phyloP scores from a whole-genome alignment of 2,329 filamentous ascomycete genomes.

The Apiospora saccharicola region DNA sequence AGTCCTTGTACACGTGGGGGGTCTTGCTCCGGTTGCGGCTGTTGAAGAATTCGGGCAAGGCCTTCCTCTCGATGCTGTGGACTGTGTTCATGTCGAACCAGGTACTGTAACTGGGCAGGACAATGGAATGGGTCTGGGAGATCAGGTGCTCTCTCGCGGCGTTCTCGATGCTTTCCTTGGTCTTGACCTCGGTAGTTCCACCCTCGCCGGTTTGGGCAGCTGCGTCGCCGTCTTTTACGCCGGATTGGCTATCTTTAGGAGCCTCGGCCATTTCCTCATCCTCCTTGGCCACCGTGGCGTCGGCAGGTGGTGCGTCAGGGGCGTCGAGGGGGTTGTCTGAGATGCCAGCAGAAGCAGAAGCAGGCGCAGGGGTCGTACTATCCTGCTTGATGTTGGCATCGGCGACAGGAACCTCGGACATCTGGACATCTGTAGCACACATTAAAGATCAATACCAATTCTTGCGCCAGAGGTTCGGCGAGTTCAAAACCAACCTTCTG shows the following conservation, averaged over 20 bases:
- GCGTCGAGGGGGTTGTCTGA: constrained; percentile 74
- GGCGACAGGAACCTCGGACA: constrained; percentile 59
- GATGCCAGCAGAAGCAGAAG: constrained; percentile 51
- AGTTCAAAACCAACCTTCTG: constrained; percentile 54
- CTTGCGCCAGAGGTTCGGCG: not conserved
- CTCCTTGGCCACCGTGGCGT: constrained; percentile 66
- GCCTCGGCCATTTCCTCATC: constrained; percentile 85
- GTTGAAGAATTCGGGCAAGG: constrained; percentile 98
- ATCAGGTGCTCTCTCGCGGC: constrained; percentile 92
- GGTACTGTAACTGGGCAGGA: constrained; percentile 95
- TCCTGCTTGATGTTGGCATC: constrained; percentile 67
- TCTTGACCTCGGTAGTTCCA: constrained; percentile 66
- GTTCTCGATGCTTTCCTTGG: constrained; percentile 83
- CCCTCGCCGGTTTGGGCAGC: constrained; percentile 54
- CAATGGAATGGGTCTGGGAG: constrained; percentile 92
- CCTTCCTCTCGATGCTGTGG: constrained; percentile 92
- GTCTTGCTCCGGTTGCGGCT: constrained; percentile 98
- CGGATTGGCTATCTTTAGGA: constrained; percentile 55
- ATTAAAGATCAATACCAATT: constrained; percentile 29
- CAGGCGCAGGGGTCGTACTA: constrained; percentile 60
- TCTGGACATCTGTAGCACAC: constrained; percentile 64
- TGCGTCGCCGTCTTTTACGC: constrained; percentile 52
- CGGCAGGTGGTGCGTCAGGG: constrained; percentile 68
- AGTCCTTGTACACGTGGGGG: constrained; percentile 96
- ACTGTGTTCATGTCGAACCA: constrained; percentile 99